phyloP scores from a whole-genome alignment of 768 basidiomycete genomes.

The Suillus fuscotomentosus region DNA sequence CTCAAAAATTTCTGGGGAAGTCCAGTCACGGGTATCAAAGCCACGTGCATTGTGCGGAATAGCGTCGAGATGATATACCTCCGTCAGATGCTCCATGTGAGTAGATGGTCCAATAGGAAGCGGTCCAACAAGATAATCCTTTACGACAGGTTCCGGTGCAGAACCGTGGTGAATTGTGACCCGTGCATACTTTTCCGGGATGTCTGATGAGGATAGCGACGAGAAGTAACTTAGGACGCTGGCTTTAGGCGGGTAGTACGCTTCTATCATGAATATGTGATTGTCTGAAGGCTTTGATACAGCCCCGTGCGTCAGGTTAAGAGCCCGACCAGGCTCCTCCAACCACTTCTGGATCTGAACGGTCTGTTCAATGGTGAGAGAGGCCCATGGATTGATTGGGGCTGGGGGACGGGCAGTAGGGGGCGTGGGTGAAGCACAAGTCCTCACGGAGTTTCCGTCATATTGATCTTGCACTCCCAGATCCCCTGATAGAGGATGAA shows the following conservation, averaged over 20 bases:
- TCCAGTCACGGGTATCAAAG: slow-evolving; percentile 27
- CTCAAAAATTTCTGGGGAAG: slow-evolving; percentile 26
- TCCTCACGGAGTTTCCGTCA: slow-evolving; percentile 20
- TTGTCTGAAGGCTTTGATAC: slow-evolving; percentile 44
- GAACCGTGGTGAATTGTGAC: slow-evolving; percentile 54
- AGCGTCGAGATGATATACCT: slow-evolving; percentile 50
- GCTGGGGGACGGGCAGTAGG: slow-evolving; percentile 40
- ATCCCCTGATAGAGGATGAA: slow-evolving; percentile 3
- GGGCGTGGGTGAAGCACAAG: slow-evolving; percentile 33
- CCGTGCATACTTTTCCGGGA: slow-evolving; percentile 43
- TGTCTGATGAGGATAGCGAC: slow-evolving; percentile 19
- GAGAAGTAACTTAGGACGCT: slow-evolving; percentile 47
- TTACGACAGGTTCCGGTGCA: slow-evolving; percentile 37
- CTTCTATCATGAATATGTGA: slow-evolving; percentile 49
- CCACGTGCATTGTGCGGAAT: slow-evolving; percentile 57
- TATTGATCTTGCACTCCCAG: background rate
- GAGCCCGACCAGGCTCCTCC: slow-evolving; percentile 33
- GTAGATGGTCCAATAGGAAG: slow-evolving; percentile 45
- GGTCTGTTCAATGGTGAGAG: slow-evolving; percentile 45
- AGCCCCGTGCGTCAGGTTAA: slow-evolving; percentile 47
- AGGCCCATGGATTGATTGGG: slow-evolving; percentile 50
- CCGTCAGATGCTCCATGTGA: slow-evolving; percentile 40
- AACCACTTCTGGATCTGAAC: slow-evolving; percentile 47
- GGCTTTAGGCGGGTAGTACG: slow-evolving; percentile 46
- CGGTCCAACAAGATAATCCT: slow-evolving; percentile 59